Conservation (phyloP, 2,329 filamentous ascomycete species). For the Monosporascus sp. region DNA sequence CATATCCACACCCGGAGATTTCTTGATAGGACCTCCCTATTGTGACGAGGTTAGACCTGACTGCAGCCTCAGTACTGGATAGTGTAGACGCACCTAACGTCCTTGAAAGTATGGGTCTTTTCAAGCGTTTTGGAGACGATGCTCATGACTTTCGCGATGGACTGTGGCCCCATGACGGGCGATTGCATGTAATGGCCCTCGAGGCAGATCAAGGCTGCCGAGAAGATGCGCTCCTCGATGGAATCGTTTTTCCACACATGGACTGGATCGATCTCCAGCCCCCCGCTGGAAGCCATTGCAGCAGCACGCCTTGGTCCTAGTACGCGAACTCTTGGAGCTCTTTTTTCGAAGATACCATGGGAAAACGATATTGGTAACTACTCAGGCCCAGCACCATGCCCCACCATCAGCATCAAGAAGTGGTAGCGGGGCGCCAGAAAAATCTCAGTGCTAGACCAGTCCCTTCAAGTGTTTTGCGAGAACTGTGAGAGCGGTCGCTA, state of each 20-base stretch:
- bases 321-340: neutral
- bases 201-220: constrained; percentile 54
- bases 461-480: too few species aligned
- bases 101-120: constrained; percentile 57
- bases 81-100: constrained; percentile 45
- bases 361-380: neutral
- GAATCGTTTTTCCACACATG: constrained; percentile 37
- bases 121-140: constrained; percentile 58
- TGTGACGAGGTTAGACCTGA: neutral
- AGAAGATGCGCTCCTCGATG: constrained; percentile 60
- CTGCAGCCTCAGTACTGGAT: neutral
- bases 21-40: constrained; percentile 53
- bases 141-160: constrained; percentile 47
- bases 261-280: constrained; percentile 18
- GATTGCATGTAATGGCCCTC: constrained; percentile 56
- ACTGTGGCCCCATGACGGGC: constrained; percentile 52
- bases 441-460: too few species aligned
- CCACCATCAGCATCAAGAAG: neutral
- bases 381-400: neutral
- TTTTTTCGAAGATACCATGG: neutral
- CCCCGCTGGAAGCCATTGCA: constrained; percentile 8
- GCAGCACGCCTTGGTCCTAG: neutral
- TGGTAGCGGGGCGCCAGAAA: neutral
- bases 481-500: too few species aligned
- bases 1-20: constrained; percentile 64